Evolutionary conservation across 192 early-diverging fungal genomes (phyloP).

Genomic region (Dissophora ornata): DNA sequence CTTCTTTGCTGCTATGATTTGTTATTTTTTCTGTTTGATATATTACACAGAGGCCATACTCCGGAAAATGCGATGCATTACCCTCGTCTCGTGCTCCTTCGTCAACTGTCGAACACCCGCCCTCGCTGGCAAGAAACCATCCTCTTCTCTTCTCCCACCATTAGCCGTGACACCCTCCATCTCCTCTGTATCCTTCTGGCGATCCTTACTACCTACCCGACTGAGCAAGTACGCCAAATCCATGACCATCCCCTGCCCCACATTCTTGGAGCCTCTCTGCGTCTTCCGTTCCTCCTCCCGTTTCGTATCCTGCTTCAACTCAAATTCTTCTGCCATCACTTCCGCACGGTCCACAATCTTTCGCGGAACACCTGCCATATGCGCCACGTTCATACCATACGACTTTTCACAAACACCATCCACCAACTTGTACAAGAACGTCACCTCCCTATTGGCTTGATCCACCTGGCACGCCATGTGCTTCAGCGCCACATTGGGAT

Average conservation of each 20-base stretch:
- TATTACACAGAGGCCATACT: slow-evolving; percentile 29
- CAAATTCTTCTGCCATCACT: slow-evolving; percentile 79
- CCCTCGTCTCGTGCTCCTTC: slow-evolving; percentile 35
- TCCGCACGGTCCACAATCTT: slow-evolving; percentile 78
- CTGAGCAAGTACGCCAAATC: slow-evolving; percentile 41
- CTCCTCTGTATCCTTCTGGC: not conserved
- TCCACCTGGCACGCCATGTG: slow-evolving; percentile 90
- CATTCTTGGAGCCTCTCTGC: slow-evolving; percentile 22
- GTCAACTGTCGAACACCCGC: not conserved
- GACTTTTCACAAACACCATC: slow-evolving; percentile 90
- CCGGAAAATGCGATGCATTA: slow-evolving; percentile 31
- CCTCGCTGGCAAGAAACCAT: not conserved
- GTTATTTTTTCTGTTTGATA: no score
- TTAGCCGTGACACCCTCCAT: not conserved
- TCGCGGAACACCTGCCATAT: slow-evolving; percentile 92
- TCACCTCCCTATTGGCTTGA: slow-evolving; percentile 85
- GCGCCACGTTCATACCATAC: slow-evolving; percentile 98
- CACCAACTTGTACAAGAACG: slow-evolving; percentile 93
- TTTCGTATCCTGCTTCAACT: slow-evolving; percentile 57
- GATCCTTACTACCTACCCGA: not conserved
- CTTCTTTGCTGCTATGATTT: no score
- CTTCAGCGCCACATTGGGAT: slow-evolving; percentile 83
- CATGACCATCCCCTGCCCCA: slow-evolving; percentile 48
- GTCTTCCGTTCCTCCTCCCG: slow-evolving; percentile 23
- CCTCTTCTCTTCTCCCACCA: not conserved